Evolutionary conservation across 1,284 basidiomycete genomes (phyloP).

Genomic region (Marasmius oreades): DNA sequence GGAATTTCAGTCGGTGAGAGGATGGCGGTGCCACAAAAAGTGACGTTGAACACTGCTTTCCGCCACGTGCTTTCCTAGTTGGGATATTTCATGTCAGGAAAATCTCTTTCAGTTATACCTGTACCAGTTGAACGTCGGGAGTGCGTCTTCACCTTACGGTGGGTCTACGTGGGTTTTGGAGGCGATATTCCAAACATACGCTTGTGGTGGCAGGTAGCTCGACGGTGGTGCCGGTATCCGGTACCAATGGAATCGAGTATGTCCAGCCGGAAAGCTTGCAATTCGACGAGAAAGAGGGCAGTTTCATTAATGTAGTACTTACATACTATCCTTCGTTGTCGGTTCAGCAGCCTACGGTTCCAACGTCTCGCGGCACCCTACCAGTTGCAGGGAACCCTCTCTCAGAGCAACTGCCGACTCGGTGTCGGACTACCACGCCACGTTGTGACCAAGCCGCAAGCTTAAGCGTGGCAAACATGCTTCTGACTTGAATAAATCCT

Average conservation of each 20-base stretch:
- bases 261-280: too few relatives aligned
- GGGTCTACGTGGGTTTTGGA: not conserved
- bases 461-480: not conserved
- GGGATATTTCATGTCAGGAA: not conserved
- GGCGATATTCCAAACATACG: too few relatives aligned
- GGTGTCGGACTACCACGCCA: not conserved
- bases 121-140: constrained; percentile 1
- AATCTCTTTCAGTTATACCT: constrained; percentile 1
- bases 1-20: constrained; percentile 1
- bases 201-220: not conserved
- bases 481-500: not conserved
- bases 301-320: too few relatives aligned
- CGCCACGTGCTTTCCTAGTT: not conserved
- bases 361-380: too few relatives aligned
- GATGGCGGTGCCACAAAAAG: not conserved
- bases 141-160: not conserved
- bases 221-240: too few relatives aligned
- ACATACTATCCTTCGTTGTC: too few relatives aligned
- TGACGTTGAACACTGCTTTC: not conserved
- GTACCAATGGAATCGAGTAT: too few relatives aligned
- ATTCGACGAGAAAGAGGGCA: too few relatives aligned
- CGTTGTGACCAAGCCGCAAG: not conserved
- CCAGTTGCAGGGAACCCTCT: not conserved
- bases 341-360: too few relatives aligned
- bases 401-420: not conserved